Evolutionary conservation across 305 asterid species (phyloP).

Genomic region (Striga hermonthica): DNA sequence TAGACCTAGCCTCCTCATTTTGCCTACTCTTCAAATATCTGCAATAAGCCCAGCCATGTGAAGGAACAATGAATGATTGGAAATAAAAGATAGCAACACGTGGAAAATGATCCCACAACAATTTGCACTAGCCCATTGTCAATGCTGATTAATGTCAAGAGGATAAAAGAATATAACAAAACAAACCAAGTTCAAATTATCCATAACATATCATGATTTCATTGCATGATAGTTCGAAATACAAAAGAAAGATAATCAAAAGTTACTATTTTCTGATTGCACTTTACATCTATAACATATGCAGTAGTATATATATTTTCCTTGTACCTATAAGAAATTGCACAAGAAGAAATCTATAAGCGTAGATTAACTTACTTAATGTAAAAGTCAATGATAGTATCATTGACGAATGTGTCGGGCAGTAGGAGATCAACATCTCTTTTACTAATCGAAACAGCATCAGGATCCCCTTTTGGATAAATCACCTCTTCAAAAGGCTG

Average conservation of each 20-base stretch:
- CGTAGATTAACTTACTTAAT: constrained; percentile 63
- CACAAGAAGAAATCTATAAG: constrained; percentile 13
- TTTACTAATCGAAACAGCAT: constrained; percentile 83
- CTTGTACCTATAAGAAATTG: constrained; percentile 3
- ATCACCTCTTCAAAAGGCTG: constrained; percentile 77
- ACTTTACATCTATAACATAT: background rate
- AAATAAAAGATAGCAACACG: constrained; percentile 22
- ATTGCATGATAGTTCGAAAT: constrained; percentile 1
- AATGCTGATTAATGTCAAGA: constrained; percentile 13
- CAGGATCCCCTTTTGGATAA: constrained; percentile 90
- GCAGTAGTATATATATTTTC: background rate
- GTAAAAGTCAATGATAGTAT: constrained; percentile 90
- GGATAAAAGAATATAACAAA: constrained; percentile 13
- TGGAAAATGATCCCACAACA: constrained; percentile 16
- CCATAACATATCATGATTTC: constrained; percentile 3
- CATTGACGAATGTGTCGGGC: constrained; percentile 91
- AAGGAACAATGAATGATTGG: constrained; percentile 9
- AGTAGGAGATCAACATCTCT: constrained; percentile 82
- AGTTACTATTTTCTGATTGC: constrained; percentile 4
- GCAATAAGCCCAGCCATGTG: constrained; percentile 38
- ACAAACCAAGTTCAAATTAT: constrained; percentile 22
- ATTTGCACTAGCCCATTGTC: constrained; percentile 19
- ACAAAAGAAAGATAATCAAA: constrained; percentile 19
- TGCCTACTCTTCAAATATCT: constrained; percentile 74
- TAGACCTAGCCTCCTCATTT: constrained; percentile 48